These are phyloP conservation scores for Dicorynia guianensis DNA, from an alignment of 306 rosid genomes.

Conservation along the genomic window DNA sequence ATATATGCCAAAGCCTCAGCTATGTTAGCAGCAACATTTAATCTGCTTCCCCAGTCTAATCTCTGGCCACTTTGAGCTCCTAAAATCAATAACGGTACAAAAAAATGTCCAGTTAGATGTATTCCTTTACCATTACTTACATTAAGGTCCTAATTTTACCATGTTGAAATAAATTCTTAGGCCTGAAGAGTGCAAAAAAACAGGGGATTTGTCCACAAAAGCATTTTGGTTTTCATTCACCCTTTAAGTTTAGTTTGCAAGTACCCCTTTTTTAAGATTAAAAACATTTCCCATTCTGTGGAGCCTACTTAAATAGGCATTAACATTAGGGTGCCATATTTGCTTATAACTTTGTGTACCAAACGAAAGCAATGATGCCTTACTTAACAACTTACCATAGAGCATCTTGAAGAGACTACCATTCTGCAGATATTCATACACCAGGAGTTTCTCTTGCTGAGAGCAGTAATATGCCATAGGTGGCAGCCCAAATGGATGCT, in stretches of 20 bases:
- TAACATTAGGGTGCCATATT: slow-evolving; percentile 14
- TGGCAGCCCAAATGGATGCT: slow-evolving; percentile 60
- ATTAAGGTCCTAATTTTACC: neutral
- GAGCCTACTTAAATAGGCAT: neutral
- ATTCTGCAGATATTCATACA: slow-evolving; percentile 66
- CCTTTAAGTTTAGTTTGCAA: neutral
- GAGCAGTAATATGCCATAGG: slow-evolving; percentile 77
- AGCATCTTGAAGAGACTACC: slow-evolving; percentile 82
- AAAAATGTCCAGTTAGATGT: neutral
- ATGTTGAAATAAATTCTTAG: neutral
- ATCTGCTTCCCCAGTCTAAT: slow-evolving; percentile 73
- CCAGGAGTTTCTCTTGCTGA: slow-evolving; percentile 77
- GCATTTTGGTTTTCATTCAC: too few species aligned
- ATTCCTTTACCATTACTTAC: slow-evolving; percentile 16
- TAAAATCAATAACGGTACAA: slow-evolving; percentile 28
- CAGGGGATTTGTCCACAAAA: neutral
- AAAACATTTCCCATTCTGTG: slow-evolving; percentile 8
- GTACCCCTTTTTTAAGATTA: neutral
- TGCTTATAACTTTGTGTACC: neutral
- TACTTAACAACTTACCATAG: slow-evolving; percentile 51
- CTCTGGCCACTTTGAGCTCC: slow-evolving; percentile 56
- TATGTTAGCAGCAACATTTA: slow-evolving; percentile 57
- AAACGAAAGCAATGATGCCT: neutral
- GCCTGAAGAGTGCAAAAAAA: neutral
- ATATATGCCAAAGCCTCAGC: slow-evolving; percentile 67